Conservation (phyloP, 306 rosid species). For the Rubus parviflorus region DNA sequence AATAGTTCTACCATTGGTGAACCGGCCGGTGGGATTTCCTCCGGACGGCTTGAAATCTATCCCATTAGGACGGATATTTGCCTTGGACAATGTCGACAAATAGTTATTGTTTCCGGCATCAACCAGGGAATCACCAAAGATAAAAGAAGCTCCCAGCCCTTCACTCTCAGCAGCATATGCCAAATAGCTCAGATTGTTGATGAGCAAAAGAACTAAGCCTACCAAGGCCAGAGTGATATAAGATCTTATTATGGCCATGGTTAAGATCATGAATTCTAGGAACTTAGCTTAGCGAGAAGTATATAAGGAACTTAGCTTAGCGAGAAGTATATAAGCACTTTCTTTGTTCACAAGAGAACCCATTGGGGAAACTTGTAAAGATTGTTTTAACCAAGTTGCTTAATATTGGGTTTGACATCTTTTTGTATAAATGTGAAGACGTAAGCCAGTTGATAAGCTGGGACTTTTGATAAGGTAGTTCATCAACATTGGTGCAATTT, state of each 20-base stretch:
- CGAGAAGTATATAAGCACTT: conserved; percentile 28
- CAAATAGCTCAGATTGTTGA: conserved; percentile 28
- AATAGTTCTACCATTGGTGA: conserved; percentile 91
- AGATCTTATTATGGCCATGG: conserved; percentile 36
- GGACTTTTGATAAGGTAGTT: conserved; percentile 53
- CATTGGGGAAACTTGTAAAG: conserved; percentile 39
- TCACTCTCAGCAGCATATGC: conserved; percentile 36
- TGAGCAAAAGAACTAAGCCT: conserved; percentile 23
- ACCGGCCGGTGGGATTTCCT: conserved; percentile 89
- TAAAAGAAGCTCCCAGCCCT: conserved; percentile 73
- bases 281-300: no score
- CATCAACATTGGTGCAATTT: conserved; percentile 48
- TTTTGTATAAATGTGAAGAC: not conserved
- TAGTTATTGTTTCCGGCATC: conserved; percentile 94
- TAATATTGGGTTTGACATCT: conserved; percentile 64
- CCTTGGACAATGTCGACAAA: conserved; percentile 73
- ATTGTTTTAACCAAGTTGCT: conserved; percentile 28
- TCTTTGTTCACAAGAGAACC: not conserved
- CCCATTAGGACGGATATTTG: conserved; percentile 79
- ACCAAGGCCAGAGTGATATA: conserved; percentile 27
- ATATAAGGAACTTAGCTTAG: no score
- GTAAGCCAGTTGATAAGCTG: conserved; percentile 9
- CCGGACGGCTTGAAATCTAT: conserved; percentile 73
- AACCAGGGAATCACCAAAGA: conserved; percentile 92
- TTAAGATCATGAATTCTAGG: conserved; percentile 16